Conservation (phyloP, 192 early-diverging fungal species). For the Coemansia sp. region DNA sequence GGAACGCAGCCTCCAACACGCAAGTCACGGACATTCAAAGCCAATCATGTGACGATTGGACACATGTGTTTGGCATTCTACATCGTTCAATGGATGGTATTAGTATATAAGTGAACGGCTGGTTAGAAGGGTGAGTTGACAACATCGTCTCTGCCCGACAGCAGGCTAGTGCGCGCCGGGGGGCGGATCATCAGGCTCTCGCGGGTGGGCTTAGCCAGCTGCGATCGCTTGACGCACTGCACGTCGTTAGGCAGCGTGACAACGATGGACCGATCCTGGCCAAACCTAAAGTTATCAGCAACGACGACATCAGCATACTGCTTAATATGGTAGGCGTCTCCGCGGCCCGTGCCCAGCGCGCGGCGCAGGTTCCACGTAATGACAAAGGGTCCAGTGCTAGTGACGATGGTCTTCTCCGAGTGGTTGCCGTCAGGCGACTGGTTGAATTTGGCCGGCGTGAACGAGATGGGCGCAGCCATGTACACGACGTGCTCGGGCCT, state of each 20-base stretch:
- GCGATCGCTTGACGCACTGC: conserved; percentile 63
- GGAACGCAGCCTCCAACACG: background rate
- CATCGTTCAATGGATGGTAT: background rate
- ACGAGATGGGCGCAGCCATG: conserved; percentile 68
- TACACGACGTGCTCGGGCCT: conserved; percentile 86
- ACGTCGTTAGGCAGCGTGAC: conserved; percentile 80
- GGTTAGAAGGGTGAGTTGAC: conserved; percentile 33
- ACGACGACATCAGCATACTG: conserved; percentile 81
- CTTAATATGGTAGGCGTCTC: conserved; percentile 85
- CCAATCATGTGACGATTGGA: background rate
- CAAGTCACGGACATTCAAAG: background rate
- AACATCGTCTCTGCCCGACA: conserved; percentile 19
- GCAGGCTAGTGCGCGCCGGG: conserved; percentile 5
- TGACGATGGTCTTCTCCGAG: conserved; percentile 81
- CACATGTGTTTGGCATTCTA: background rate
- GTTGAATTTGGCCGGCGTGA: conserved; percentile 91
- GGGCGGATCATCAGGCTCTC: conserved; percentile 44
- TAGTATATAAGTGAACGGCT: background rate
- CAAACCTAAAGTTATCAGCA: conserved; percentile 90
- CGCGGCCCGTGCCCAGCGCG: conserved; percentile 72
- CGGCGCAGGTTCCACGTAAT: conserved; percentile 90
- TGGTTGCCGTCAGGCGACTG: conserved; percentile 62
- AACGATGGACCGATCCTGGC: conserved; percentile 80
- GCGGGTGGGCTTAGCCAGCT: conserved; percentile 63
- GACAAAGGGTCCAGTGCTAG: conserved; percentile 87